A percentile compares a stretch with the other conserved stretches of the same genome.
phyloP scores from a whole-genome alignment of 306 rosid genomes.

The Ziziphus jujuba region DNA sequence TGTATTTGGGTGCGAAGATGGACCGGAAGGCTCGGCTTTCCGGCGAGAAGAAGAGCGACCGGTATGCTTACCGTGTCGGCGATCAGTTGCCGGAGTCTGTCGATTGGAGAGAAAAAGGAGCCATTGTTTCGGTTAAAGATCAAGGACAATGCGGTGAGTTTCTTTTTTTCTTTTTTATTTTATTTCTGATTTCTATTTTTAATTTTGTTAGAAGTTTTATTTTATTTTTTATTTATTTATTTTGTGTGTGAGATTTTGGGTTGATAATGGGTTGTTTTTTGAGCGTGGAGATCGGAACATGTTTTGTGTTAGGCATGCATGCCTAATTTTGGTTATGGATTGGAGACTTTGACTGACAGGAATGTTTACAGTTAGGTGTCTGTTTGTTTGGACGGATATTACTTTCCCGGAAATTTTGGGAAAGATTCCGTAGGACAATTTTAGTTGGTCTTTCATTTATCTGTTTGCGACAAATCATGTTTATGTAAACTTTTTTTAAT shows the following conservation, averaged over 20 bases:
- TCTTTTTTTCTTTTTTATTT: not conserved
- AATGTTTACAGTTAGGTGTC: not conserved
- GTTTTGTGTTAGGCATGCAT: constrained; percentile 4
- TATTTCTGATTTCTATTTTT: too few relatives aligned
- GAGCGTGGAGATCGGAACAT: not conserved
- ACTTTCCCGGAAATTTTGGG: constrained; percentile 15
- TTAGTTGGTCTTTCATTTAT: too few relatives aligned
- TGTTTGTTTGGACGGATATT: constrained; percentile 3
- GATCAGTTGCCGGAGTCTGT: constrained; percentile 61
- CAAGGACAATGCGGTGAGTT: constrained; percentile 93
- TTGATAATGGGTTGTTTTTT: not conserved
- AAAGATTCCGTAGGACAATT: too few relatives aligned
- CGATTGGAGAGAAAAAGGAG: constrained; percentile 86
- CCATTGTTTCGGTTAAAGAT: constrained; percentile 68
- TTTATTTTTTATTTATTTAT: too few relatives aligned
- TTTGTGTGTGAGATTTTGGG: not conserved
- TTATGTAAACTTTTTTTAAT: too few relatives aligned
- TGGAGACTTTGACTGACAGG: constrained; percentile 4
- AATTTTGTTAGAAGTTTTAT: too few relatives aligned
- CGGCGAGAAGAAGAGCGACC: constrained; percentile 28
- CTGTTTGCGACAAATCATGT: too few relatives aligned
- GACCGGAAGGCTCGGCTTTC: constrained; percentile 19
- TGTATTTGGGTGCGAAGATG: constrained; percentile 38
- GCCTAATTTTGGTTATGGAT: not conserved
- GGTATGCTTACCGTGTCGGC: constrained; percentile 43